Evolutionary conservation across 1,284 basidiomycete genomes (phyloP).

Genomic region (Ceraceosorus guamensis): DNA sequence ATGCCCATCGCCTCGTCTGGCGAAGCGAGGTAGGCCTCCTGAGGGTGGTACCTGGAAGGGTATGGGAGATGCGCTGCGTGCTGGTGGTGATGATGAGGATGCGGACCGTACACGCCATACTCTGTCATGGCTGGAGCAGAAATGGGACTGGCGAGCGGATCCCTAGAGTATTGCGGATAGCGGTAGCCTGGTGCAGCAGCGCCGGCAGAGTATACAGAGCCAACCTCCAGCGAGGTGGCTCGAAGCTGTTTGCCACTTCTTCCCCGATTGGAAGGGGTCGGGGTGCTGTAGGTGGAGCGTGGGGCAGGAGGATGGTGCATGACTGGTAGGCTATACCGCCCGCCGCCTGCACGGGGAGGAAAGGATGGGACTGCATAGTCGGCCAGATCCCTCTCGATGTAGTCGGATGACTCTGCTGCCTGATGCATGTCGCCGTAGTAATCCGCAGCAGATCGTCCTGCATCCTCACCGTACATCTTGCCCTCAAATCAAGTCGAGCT

Average conservation of each 20-base stretch:
- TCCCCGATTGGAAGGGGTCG: too few relatives aligned
- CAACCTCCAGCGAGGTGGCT: conserved; percentile 6
- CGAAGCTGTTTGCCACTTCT: too few relatives aligned
- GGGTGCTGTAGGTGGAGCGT: conserved; percentile 6
- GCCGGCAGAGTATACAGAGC: conserved; percentile 4
- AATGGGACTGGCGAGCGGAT: conserved; percentile 1
- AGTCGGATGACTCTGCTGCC: too few relatives aligned
- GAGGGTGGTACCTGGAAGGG: neutral
- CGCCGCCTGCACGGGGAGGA: neutral
- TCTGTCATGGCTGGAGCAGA: neutral
- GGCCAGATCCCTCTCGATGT: conserved; percentile 22
- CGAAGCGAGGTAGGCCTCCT: neutral
- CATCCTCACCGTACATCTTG: too few relatives aligned
- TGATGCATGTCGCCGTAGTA: too few relatives aligned
- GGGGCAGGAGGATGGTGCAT: conserved; percentile 1
- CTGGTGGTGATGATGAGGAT: conserved; percentile 2
- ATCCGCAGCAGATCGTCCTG: too few relatives aligned
- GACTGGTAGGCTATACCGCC: neutral
- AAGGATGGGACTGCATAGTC: conserved; percentile 7
- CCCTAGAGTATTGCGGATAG: too few relatives aligned
- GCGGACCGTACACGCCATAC: neutral
- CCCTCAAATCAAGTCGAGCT: too few relatives aligned
- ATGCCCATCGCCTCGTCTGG: neutral
- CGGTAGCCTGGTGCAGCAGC: too few relatives aligned
- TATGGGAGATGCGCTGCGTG: neutral